phyloP scores from a whole-genome alignment of 345 rosid genomes.

The Mercurialis annua region DNA sequence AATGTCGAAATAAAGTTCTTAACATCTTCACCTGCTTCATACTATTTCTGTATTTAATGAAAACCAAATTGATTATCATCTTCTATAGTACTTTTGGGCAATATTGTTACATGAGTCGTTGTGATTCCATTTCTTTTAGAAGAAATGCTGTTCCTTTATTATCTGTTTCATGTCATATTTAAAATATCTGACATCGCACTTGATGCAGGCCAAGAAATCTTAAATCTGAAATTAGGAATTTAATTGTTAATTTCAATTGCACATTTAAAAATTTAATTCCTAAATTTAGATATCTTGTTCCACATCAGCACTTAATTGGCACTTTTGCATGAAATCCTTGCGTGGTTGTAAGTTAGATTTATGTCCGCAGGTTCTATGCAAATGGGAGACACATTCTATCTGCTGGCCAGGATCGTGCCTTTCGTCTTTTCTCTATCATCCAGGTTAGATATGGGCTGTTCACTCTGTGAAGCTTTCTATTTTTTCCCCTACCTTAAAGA shows the following conservation, averaged over 20 bases:
- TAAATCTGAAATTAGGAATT: too few relatives aligned
- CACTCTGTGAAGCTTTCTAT: not conserved
- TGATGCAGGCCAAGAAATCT: too few relatives aligned
- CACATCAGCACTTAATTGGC: not conserved
- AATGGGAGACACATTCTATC: conserved; percentile 96
- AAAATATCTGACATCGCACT: not conserved
- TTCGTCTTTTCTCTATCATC: conserved; percentile 84
- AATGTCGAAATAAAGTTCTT: not conserved
- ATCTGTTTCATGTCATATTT: not conserved
- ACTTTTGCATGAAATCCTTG: not conserved
- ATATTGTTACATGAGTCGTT: not conserved
- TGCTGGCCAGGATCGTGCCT: conserved; percentile 98
- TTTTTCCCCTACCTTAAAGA: not conserved
- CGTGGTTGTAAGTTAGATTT: conserved; percentile 13
- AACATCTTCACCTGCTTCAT: not conserved
- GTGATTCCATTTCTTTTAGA: not conserved
- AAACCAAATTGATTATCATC: too few relatives aligned
- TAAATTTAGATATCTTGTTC: too few relatives aligned
- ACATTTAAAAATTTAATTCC: too few relatives aligned
- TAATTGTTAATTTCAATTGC: too few relatives aligned
- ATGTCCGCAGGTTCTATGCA: conserved; percentile 70
- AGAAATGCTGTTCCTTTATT: not conserved
- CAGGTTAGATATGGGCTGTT: conserved; percentile 46
- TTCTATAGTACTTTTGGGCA: not conserved
- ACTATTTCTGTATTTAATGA: not conserved